phyloP scores from a whole-genome alignment of 2,329 filamentous ascomycete species.

The Monilinia polystroma region DNA sequence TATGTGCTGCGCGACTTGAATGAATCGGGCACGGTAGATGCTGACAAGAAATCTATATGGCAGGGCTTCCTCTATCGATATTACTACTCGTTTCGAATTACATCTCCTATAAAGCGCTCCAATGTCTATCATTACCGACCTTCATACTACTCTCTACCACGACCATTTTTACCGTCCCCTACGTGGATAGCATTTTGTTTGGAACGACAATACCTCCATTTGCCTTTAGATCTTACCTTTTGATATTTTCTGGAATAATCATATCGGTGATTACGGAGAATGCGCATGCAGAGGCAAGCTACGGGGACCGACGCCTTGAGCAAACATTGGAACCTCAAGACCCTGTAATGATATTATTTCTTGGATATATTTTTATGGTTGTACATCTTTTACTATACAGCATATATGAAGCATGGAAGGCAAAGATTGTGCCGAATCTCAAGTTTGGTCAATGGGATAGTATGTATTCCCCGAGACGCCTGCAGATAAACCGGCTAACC shows the following conservation, averaged over 20 bases:
- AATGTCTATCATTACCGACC: conserved; percentile 22
- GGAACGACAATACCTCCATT: conserved; percentile 13
- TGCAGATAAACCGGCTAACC: not conserved
- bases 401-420: conserved; percentile 22
- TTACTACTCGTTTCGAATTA: conserved; percentile 20
- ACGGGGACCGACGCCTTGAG: conserved; percentile 21
- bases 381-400: conserved; percentile 18
- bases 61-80: conserved; percentile 22
- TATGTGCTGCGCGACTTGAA: conserved; percentile 12
- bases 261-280: conserved; percentile 23
- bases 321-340: conserved; percentile 24
- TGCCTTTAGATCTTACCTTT: conserved; percentile 12
- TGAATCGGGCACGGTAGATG: not conserved
- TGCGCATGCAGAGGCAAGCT: conserved; percentile 17
- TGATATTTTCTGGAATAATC: conserved; percentile 20
- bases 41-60: not conserved
- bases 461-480: not conserved
- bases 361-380: conserved; percentile 23
- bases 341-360: conserved; percentile 20
- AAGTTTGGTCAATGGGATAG: conserved; percentile 23
- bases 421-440: conserved; percentile 11
- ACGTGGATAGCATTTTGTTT: conserved; percentile 19
- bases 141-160: conserved; percentile 23
- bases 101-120: conserved; percentile 21
- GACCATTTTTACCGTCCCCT: conserved; percentile 20